Percentiles rank a stretch among this genome's conserved stretches.
Conservation (phyloP, 1,284 basidiomycete species). For the Golubevia pallescens region DNA sequence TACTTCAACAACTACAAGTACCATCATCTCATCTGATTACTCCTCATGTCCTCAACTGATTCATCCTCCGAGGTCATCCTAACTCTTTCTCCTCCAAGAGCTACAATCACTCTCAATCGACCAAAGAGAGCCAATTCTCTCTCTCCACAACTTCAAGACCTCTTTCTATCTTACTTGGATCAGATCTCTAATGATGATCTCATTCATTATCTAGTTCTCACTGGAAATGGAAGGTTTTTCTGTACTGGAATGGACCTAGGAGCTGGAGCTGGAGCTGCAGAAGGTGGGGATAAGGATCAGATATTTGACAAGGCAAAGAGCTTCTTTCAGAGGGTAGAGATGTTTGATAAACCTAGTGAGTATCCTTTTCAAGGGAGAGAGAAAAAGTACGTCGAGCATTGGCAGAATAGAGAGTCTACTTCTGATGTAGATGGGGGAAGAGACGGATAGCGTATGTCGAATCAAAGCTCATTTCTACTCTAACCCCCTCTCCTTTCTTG, state of each 20-base stretch:
- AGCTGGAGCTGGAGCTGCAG: neutral
- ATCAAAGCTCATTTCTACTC: no score
- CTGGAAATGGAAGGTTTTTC: neutral
- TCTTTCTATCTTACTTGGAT: neutral
- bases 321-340: neutral
- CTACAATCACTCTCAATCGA: slow-evolving; percentile 61
- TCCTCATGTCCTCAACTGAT: no score
- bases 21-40: no score
- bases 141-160: neutral
- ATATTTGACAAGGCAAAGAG: neutral
- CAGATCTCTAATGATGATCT: neutral
- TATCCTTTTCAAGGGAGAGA: no score
- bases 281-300: neutral
- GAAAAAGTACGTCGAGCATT: no score
- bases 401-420: no score
- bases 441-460: no score
- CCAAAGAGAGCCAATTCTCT: neutral
- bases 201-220: neutral
- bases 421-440: no score
- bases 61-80: no score
- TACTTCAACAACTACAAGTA: no score
- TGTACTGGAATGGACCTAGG: neutral
- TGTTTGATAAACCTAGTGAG: neutral
- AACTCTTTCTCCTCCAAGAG: no score
- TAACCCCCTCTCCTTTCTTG: no score